Conservation (phyloP, 768 basidiomycete species). For the Boletus bicolor region DNA sequence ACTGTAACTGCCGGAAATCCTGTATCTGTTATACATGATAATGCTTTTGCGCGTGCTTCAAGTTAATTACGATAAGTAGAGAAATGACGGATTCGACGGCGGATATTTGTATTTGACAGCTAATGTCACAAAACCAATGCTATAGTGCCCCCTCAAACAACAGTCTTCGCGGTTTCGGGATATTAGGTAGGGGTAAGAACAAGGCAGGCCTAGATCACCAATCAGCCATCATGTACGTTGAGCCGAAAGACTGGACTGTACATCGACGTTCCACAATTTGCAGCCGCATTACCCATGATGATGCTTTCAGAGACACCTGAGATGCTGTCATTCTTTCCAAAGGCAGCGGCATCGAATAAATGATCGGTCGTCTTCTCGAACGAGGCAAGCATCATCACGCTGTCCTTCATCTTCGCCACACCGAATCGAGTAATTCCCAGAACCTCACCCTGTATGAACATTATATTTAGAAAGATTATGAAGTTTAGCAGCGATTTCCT, state of each 20-base stretch:
- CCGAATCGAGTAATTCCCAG: slow-evolving; percentile 98
- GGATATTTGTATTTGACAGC: background rate
- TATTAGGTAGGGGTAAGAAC: slow-evolving; percentile 29
- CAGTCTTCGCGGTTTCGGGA: slow-evolving; percentile 34
- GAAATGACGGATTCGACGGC: background rate
- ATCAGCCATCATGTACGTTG: slow-evolving; percentile 3
- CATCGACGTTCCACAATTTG: slow-evolving; percentile 94
- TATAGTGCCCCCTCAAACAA: slow-evolving; percentile 36
- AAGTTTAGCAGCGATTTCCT: slow-evolving; percentile 1
- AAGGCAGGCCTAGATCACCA: slow-evolving; percentile 33
- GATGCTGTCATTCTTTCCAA: slow-evolving; percentile 92
- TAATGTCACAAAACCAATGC: background rate
- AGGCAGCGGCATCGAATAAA: slow-evolving; percentile 95
- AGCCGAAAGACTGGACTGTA: slow-evolving; percentile 36
- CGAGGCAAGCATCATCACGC: slow-evolving; percentile 96
- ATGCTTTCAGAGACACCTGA: slow-evolving; percentile 99
- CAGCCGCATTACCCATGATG: slow-evolving; percentile 97
- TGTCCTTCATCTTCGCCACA: slow-evolving; percentile 99
- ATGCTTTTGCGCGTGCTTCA: background rate
- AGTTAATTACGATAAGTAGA: background rate
- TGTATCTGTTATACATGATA: background rate
- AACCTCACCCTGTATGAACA: slow-evolving; percentile 76
- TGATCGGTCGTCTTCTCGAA: slow-evolving; percentile 99
- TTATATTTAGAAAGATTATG: background rate
- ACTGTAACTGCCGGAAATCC: background rate